Evolutionary conservation across 805 yeast genomes (phyloP).

Genomic region (Zygotorulaspora florentina): DNA sequence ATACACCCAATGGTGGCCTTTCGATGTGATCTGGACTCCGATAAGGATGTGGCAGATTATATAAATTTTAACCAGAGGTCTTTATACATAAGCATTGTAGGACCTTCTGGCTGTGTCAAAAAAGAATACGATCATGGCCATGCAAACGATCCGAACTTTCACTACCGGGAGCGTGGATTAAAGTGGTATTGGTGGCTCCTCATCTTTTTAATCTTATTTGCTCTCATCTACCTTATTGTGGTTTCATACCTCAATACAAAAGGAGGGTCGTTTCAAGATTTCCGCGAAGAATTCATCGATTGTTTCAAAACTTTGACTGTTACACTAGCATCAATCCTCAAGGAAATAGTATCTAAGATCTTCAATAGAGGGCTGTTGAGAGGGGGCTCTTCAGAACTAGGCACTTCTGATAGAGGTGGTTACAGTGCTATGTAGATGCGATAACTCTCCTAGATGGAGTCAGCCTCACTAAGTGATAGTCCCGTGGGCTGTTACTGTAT

Average conservation of each 20-base stretch:
- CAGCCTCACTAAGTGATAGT: not conserved
- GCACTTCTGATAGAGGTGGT: no score
- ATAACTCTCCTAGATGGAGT: not conserved
- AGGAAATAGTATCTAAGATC: slow-evolving; percentile 64
- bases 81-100: slow-evolving; percentile 28
- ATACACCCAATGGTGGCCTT: not conserved
- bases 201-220: not conserved
- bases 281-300: slow-evolving; percentile 73
- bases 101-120: slow-evolving; percentile 35
- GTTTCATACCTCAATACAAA: slow-evolving; percentile 63
- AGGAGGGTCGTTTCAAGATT: slow-evolving; percentile 60
- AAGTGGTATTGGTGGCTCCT: not conserved
- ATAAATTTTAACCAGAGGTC: no score
- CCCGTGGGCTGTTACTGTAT: no score
- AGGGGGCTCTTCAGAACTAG: slow-evolving; percentile 30
- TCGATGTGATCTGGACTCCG: not conserved
- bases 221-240: not conserved
- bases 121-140: not conserved
- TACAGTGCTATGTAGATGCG: slow-evolving; percentile 71
- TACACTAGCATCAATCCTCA: slow-evolving; percentile 60
- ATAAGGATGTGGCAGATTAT: not conserved
- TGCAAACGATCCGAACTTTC: slow-evolving; percentile 4
- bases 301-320: slow-evolving; percentile 52
- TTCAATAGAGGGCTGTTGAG: slow-evolving; percentile 38
- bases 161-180: not conserved